These are phyloP conservation scores for Neurospora cerealis DNA, from an alignment of 495 filamentous ascomycete species.

Conservation along the genomic window DNA sequence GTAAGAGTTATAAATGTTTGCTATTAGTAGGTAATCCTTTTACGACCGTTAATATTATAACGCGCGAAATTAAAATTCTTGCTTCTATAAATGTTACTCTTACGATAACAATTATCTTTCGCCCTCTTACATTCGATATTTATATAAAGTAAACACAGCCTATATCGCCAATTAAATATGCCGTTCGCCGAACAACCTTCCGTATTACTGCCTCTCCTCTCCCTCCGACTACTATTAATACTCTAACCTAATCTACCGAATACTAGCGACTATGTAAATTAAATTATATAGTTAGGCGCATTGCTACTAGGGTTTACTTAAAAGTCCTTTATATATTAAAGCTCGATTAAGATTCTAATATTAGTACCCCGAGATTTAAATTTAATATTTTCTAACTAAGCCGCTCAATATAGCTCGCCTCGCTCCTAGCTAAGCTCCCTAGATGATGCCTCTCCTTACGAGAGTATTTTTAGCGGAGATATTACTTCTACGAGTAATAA, in stretches of 20 bases:
- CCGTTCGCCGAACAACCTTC: not conserved
- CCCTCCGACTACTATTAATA: not conserved
- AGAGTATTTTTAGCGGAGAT: conserved; percentile 9
- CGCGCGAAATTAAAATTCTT: not conserved
- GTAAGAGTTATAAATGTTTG: not conserved
- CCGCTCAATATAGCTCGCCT: conserved; percentile 68
- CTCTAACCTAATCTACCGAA: not conserved
- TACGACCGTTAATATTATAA: not conserved
- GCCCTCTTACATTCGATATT: not conserved
- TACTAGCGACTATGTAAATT: conserved; percentile 24
- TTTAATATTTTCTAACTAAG: conserved; percentile 3
- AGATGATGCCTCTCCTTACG: conserved; percentile 19
- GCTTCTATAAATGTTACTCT: conserved; percentile 4
- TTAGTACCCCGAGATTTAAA: not conserved
- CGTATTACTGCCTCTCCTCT: not conserved
- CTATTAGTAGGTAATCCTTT: not conserved
- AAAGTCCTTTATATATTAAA: conserved; percentile 80
- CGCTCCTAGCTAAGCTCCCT: conserved; percentile 37
- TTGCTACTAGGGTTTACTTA: conserved; percentile 24
- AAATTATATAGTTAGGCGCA: conserved; percentile 55
- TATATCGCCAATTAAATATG: not conserved
- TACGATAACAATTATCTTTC: not conserved
- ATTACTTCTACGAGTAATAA: conserved; percentile 13
- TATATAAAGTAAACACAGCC: not conserved
- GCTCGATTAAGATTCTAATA: conserved; percentile 50